These are phyloP conservation scores for Myochromella boudieri DNA, from an alignment of 768 basidiomycete genomes.

Conservation along the genomic window DNA sequence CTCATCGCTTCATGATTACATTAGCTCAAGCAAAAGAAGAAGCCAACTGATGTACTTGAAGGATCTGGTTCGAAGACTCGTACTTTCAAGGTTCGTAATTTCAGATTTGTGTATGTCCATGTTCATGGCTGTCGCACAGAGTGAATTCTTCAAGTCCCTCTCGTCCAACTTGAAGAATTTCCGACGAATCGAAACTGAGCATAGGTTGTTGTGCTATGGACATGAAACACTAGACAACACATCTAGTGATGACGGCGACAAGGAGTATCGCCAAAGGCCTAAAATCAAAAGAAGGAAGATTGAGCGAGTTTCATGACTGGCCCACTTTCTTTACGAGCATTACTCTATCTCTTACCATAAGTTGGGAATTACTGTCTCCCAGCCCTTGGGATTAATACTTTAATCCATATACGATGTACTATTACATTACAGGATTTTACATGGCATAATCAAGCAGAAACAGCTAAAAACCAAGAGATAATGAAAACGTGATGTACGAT, in stretches of 20 bases:
- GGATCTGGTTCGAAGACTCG: constrained; percentile 48
- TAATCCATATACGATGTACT: background rate
- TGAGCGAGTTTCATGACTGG: constrained; percentile 8
- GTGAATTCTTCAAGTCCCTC: constrained; percentile 68
- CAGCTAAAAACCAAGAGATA: background rate
- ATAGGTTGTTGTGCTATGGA: constrained; percentile 34
- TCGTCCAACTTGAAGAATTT: constrained; percentile 55
- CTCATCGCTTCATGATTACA: constrained; percentile 2
- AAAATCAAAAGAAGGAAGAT: constrained; percentile 34
- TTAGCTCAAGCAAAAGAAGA: constrained; percentile 68
- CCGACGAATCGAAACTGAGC: constrained; percentile 58
- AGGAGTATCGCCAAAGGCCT: constrained; percentile 40
- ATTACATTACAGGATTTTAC: constrained; percentile 2
- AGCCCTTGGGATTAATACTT: background rate
- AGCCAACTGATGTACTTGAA: constrained; percentile 44
- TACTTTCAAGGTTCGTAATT: constrained; percentile 51
- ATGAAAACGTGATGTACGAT: background rate
- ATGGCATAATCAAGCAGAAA: background rate
- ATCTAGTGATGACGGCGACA: constrained; percentile 52
- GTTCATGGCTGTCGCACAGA: constrained; percentile 35
- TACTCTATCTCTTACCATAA: constrained; percentile 4
- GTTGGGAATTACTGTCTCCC: too few species aligned
- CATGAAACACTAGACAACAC: constrained; percentile 34
- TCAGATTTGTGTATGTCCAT: background rate
- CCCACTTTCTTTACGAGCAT: background rate